These are phyloP conservation scores for Aspergillus sclerotialis DNA, from an alignment of 2,329 filamentous ascomycete species.

Conservation along the genomic window DNA sequence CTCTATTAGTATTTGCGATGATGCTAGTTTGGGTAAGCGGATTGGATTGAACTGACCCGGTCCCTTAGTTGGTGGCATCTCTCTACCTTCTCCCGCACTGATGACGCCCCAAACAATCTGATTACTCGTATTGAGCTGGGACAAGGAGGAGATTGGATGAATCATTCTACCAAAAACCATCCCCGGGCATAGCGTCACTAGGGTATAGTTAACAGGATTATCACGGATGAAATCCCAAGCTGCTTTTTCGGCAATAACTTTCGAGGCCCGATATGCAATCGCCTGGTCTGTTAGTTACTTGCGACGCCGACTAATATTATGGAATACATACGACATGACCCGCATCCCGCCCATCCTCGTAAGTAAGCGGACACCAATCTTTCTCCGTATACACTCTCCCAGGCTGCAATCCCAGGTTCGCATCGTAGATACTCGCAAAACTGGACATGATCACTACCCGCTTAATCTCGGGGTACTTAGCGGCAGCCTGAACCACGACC, in stretches of 20 bases:
- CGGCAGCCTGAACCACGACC: constrained; percentile 19
- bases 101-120: constrained; percentile 23
- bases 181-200: constrained; percentile 16
- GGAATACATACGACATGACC: constrained; percentile 10
- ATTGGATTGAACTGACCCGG: constrained; percentile 9
- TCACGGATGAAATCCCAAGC: constrained; percentile 19
- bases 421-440: constrained; percentile 18
- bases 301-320: neutral
- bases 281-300: constrained; percentile 8
- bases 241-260: constrained; percentile 17
- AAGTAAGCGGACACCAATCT: constrained; percentile 16
- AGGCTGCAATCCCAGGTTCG: constrained; percentile 12
- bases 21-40: too few species aligned
- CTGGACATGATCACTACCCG: constrained; percentile 21
- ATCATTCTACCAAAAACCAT: constrained; percentile 23
- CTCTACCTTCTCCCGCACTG: constrained; percentile 11
- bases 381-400: constrained; percentile 14
- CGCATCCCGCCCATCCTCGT: constrained; percentile 17
- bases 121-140: constrained; percentile 21
- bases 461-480: constrained; percentile 8
- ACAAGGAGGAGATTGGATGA: constrained; percentile 12
- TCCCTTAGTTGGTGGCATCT: constrained; percentile 18
- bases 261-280: constrained; percentile 18
- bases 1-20: neutral
- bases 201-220: constrained; percentile 9